phyloP scores from a whole-genome alignment of 2,329 filamentous ascomycete genomes.

The Colletotrichum tamarilloi region DNA sequence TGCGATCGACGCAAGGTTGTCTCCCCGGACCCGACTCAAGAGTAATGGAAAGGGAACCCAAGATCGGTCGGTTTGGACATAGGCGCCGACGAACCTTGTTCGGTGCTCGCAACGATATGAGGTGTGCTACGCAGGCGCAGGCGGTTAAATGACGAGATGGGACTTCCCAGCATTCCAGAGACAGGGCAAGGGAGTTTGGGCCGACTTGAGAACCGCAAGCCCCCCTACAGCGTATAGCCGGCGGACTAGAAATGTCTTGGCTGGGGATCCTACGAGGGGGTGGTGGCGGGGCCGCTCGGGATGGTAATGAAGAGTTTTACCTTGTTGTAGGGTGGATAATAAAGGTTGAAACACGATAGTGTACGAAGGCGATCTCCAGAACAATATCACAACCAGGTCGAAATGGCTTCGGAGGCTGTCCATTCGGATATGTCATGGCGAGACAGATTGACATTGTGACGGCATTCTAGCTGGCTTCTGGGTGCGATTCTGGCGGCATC shows the following conservation, averaged over 20 bases:
- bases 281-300: constrained; percentile 10
- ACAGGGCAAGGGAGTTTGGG: constrained; percentile 18
- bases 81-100: not conserved
- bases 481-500: constrained; percentile 1
- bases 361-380: constrained; percentile 10
- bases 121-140: not conserved
- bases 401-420: constrained; percentile 1
- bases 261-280: constrained; percentile 2
- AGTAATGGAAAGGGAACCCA: not conserved
- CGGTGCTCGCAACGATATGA: constrained; percentile 11
- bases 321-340: constrained; percentile 17
- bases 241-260: constrained; percentile 15
- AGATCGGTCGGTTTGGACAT: not conserved
- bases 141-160: constrained; percentile 16
- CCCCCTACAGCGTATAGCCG: not conserved
- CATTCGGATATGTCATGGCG: not conserved
- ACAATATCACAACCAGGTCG: not conserved
- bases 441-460: constrained; percentile 11
- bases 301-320: constrained; percentile 24
- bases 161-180: constrained; percentile 9
- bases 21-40: not conserved
- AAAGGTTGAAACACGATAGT: constrained; percentile 25
- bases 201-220: constrained; percentile 14
- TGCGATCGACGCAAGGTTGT: constrained; percentile 32
- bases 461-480: constrained; percentile 29